Conservation (phyloP, 805 yeast genomes). For the Candida schatavii region DNA sequence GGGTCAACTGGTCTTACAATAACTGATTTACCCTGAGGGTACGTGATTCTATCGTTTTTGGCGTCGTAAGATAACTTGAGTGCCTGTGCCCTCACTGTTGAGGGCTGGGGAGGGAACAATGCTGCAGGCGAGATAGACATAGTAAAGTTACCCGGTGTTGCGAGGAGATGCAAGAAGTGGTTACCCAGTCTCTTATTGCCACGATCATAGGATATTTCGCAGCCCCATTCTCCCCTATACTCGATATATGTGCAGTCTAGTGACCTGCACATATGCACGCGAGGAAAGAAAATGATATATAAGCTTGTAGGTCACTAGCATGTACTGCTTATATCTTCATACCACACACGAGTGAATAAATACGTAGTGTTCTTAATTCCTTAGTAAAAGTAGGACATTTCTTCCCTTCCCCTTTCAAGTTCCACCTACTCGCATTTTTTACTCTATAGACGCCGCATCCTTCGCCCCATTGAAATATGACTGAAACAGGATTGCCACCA, state of each 20-base stretch:
- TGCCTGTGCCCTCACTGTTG: slow-evolving; percentile 67
- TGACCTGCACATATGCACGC: too few species aligned
- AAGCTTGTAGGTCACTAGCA: too few species aligned
- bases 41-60: slow-evolving; percentile 67
- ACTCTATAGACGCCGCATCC: not conserved
- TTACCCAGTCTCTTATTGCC: too few species aligned
- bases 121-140: slow-evolving; percentile 30
- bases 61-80: slow-evolving; percentile 76
- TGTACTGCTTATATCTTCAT: not conserved
- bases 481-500: slow-evolving; percentile 72
- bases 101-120: slow-evolving; percentile 73
- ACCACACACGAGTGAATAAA: not conserved
- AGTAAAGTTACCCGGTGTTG: not conserved
- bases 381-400: not conserved
- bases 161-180: not conserved
- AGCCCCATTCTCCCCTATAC: too few species aligned
- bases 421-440: not conserved
- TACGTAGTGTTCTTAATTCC: not conserved
- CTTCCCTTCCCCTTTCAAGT: not conserved
- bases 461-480: slow-evolving; percentile 1
- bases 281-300: too few species aligned
- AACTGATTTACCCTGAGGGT: slow-evolving; percentile 78
- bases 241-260: too few species aligned
- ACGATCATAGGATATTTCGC: too few species aligned
- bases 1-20: slow-evolving; percentile 62